phyloP scores from a whole-genome alignment of 192 early-diverging fungal genomes.

The Pilaira anomala region DNA sequence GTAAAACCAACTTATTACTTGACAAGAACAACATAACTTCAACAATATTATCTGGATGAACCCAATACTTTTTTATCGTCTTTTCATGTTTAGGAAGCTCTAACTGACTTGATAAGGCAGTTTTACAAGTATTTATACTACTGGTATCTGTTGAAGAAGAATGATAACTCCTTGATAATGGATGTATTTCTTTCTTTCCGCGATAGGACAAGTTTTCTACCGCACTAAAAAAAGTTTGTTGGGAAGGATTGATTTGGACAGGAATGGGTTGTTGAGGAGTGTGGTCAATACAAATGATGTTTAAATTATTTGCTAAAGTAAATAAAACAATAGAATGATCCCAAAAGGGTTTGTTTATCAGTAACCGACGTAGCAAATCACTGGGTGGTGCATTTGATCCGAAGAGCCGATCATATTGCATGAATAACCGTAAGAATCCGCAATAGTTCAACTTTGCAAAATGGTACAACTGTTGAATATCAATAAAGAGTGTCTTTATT shows the following conservation, averaged over 20 bases:
- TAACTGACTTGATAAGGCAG: slow-evolving; percentile 6
- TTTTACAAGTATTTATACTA: slow-evolving; percentile 10
- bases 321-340: neutral
- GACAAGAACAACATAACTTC: slow-evolving; percentile 16
- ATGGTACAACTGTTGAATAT: slow-evolving; percentile 4
- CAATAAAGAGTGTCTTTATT: neutral
- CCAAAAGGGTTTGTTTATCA: slow-evolving; percentile 1
- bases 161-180: too few relatives aligned
- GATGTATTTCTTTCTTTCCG: too few relatives aligned
- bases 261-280: neutral
- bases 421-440: slow-evolving; percentile 8
- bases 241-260: slow-evolving; percentile 1
- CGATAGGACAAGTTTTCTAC: neutral
- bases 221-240: slow-evolving; percentile 8
- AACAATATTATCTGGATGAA: slow-evolving; percentile 18
- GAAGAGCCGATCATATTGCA: slow-evolving; percentile 1
- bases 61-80: slow-evolving; percentile 5
- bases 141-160: neutral
- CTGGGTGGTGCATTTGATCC: too few relatives aligned
- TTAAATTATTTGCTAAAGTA: neutral
- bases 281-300: neutral
- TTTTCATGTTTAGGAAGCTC: neutral
- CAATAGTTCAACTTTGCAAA: slow-evolving; percentile 17
- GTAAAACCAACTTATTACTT: neutral
- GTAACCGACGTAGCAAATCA: neutral